Base-by-base conservation (phyloP, 2,329 filamentous ascomycete genomes). In the Monilinia fructicola region DNA sequence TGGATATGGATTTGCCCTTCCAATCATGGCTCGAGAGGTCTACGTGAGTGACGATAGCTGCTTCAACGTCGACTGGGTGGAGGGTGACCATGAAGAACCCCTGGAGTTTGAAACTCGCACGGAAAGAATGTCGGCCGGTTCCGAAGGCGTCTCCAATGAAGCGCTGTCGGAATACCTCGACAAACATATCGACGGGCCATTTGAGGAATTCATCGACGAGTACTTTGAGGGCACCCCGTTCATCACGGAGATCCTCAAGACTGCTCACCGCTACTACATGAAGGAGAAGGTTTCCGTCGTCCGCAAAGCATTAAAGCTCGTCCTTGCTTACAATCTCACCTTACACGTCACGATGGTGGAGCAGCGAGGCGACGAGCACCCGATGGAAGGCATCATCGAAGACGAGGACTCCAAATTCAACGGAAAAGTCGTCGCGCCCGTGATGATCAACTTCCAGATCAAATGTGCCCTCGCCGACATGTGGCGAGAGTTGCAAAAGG, bases 401-500 rank as follows among this genome's bases (percentile, higher is more conserved):
- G 91, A 95, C 74, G 87, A 91, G 74, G 86, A 89, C 64, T 96
- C 92, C 71, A 95, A 92, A 77, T 97, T 90, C 83, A 90, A 86
- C 74, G 93, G 93, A 75, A 94, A 94, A 82, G 93, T 90, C 46
- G 88, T 97, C 70, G 94, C 94, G 21, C 94, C 94, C 16, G 93
- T 97, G 77, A 96, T 98, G 93, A 96, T 98, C 86, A 98, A 97
- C 83, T 97, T 97, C 86, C 92, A 97, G 82, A 93, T 98, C 83
- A 98, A 98, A 85, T 95, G 91, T 75, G 93, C 93, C 65, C 89
- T 98, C 81, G 94, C 93, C 71, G 93, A 96, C 75, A 96, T 97
- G 92, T 98, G 94, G 94, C 93, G 94, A 71, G 93, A 97, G 79
- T 84, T 98, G 67, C 93, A 97, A 78, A 96, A 96, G 82, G 94